Evolutionary conservation across 441 rosid genomes (phyloP), one percentile per base, ranked within the genome.

Genomic region (Erysimum cheiri): DNA sequence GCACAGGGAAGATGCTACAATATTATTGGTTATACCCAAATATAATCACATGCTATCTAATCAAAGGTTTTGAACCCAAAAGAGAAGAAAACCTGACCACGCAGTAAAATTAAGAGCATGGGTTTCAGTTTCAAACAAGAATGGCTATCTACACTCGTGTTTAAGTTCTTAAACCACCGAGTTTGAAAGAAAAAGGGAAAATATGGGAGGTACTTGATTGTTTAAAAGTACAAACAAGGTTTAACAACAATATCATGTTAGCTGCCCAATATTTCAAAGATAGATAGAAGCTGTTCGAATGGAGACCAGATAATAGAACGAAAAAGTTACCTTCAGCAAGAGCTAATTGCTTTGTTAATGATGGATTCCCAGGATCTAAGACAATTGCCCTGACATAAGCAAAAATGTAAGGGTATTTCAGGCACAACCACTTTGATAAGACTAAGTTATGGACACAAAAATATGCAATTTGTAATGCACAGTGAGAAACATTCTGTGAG

Each of bases 301-400:
- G 52, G 46, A 49, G 15, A 64, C 52, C 57, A 57, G n/a, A 29
- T 28, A 64, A 64, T 4, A 35, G 58, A 68, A 70, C 9, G 22
- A 75, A 68, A 74, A 68, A 56, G 80, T 78, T 86, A 95, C 99
- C 87, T 80, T 96, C 99, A 58, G 81, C 96, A 76, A 81, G 93
- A 71, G 79, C 92, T 76, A 92, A 41, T 80, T 85, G 87, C 87
- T 87, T 87, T 77, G 88, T 85, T 84, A 85, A 74, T 26, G 93
- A 80, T 15, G 99, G 96, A 80, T 83, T 89, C 70, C 88, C 98
- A 73, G 82, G 88, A 37, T 96, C 99, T 74, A 96, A 80, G 52
- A 96, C 84, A 75, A 96, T 93, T 71, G 99, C 91, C 85, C 99
- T 96, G 92, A 31, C 77, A 87, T 13, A 75, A 80, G 32, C 12